phyloP scores from a whole-genome alignment of 108 stramenopile species.

The Pseudonitzschia pungens region DNA sequence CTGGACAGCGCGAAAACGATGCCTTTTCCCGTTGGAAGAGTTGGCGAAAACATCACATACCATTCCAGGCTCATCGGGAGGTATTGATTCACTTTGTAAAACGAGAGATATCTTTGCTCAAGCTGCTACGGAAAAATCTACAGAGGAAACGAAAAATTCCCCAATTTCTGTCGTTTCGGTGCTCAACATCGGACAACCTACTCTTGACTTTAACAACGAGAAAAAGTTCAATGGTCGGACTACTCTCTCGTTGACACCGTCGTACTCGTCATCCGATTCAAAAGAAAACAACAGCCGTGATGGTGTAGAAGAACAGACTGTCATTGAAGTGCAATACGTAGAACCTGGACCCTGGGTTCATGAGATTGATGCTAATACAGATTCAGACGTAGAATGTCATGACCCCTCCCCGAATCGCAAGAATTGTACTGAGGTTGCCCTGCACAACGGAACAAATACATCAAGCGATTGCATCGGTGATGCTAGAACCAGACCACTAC shows the following conservation, averaged over 20 bases:
- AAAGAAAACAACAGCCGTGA: background rate
- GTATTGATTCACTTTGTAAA: background rate
- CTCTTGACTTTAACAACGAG: background rate
- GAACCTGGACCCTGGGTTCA: background rate
- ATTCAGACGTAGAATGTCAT: background rate
- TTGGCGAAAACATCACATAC: background rate
- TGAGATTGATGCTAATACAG: background rate
- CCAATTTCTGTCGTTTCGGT: constrained; percentile 15
- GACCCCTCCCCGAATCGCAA: background rate
- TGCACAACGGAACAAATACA: background rate
- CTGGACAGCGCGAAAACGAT: constrained; percentile 20
- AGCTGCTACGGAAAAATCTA: background rate
- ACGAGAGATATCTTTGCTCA: background rate
- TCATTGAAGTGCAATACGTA: constrained; percentile 9
- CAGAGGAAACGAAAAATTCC: background rate
- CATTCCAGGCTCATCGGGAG: background rate
- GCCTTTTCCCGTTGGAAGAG: constrained; percentile 27
- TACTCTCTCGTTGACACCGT: background rate
- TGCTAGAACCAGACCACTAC: constrained; percentile 3
- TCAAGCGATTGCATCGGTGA: background rate
- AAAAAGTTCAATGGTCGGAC: background rate
- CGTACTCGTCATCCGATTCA: background rate
- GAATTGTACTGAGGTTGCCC: background rate
- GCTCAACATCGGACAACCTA: background rate
- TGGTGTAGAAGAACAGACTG: constrained; percentile 13